Percentiles rank a stretch among this genome's conserved stretches.
These are phyloP conservation scores for Aspergillus arachidicola DNA, from an alignment of 2,329 filamentous ascomycete species.

Conservation along the genomic window DNA sequence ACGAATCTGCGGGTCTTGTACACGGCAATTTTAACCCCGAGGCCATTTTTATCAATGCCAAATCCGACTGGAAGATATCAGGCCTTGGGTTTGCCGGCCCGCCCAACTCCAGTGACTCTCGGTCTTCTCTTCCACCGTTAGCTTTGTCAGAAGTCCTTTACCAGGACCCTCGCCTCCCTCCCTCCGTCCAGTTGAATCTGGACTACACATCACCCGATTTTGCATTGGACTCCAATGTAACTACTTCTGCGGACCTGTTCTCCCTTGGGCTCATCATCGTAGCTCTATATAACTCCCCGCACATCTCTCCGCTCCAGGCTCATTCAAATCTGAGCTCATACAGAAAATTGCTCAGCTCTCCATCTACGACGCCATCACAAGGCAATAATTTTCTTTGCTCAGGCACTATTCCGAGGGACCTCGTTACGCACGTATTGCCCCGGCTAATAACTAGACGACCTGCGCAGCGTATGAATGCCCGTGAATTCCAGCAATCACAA, in stretches of 20 bases:
- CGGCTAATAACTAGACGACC: conserved; percentile 84
- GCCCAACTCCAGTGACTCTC: conserved; percentile 71
- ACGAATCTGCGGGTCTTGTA: conserved; percentile 90
- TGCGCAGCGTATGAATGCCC: conserved; percentile 82
- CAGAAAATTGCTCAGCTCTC: conserved; percentile 78
- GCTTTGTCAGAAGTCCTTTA: conserved; percentile 82
- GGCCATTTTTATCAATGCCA: conserved; percentile 89
- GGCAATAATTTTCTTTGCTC: conserved; percentile 85
- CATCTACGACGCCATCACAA: conserved; percentile 75
- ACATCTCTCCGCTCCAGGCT: conserved; percentile 80
- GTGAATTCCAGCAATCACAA: conserved; percentile 90
- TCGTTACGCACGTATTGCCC: conserved; percentile 75
- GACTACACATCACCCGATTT: conserved; percentile 97
- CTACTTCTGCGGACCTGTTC: conserved; percentile 85
- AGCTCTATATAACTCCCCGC: conserved; percentile 92
- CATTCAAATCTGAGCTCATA: conserved; percentile 81
- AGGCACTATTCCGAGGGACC: conserved; percentile 75
- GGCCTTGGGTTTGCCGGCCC: conserved; percentile 89
- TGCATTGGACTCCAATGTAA: conserved; percentile 85
- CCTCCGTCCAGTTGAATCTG: conserved; percentile 81
- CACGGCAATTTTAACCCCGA: conserved; percentile 95
- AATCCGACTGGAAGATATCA: conserved; percentile 98
- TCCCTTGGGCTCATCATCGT: conserved; percentile 86
- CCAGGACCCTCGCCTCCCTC: conserved; percentile 79
- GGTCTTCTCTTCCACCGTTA: conserved; percentile 76